Base-by-base conservation (phyloP, 2,329 filamentous ascomycete genomes). In the Penicillium sp. region DNA sequence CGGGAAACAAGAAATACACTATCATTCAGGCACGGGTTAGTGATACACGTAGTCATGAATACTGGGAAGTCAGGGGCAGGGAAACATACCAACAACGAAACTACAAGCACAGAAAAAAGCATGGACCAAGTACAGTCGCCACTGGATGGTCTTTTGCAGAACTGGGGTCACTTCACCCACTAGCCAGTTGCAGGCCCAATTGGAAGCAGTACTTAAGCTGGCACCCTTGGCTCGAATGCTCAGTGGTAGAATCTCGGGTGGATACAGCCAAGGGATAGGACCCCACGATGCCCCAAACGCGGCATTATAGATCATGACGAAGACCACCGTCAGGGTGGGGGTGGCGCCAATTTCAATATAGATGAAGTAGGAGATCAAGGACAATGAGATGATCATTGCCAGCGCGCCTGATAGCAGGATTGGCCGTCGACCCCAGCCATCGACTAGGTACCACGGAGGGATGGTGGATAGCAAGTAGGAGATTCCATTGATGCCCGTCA, bases 181-280 rank as follows among this genome's bases (percentile, higher is more conserved):
- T 16, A 96, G 72, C 85, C 88, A 98, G 67, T 98, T 98, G 67
- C 92, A 95, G 1, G 90, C 88, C 92, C 92, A 98, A 61, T 98
- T 98, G 20, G 89, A 82, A 12, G 92, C 92, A 1, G 92, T 96
- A 44, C 90, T 95, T 61, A 98, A 68, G 75, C 88, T 95, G 37
- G 92, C 90, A 44, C 92, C 92, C 73, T 96, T 96, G 43, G 90
- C 94, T 56, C 92, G 82, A 60, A 96, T 95, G 71, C 88, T 95
- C 44, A 98, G 73, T 3, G 92, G 92, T 29, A 98, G 74, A 68
- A 98, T 98, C 73, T 98, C 92, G n/a, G 92, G 92, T 10, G 92
- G 92, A 63, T 96, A 96, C 11, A 98, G 72, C 92, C 92, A 98
- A 6, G 92, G 92, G 45, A 98, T 94, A 1, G 92, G 92, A 12